These are phyloP conservation scores for Euphrasia confusa DNA, from an alignment of 257 asterid genomes.

Conservation along the genomic window DNA sequence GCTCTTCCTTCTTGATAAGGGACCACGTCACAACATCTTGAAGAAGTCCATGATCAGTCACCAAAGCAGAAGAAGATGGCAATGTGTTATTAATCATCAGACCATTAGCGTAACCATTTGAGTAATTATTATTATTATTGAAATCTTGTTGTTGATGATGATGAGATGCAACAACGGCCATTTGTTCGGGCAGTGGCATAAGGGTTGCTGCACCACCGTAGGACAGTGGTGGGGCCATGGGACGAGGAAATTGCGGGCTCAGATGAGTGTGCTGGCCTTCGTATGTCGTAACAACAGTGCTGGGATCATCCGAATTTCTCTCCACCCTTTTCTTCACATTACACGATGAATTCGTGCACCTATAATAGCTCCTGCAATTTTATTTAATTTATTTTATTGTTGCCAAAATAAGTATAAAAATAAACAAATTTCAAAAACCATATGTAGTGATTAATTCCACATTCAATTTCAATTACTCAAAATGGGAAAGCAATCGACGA, in stretches of 20 bases:
- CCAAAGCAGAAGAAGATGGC: constrained; percentile 22
- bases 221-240: not conserved
- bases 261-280: constrained; percentile 80
- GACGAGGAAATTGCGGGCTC: constrained; percentile 40
- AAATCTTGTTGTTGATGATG: constrained; percentile 9
- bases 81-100: not conserved
- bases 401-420: too few species aligned
- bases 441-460: too few species aligned
- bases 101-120: too few species aligned
- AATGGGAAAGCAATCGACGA: too few species aligned
- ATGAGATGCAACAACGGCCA: constrained; percentile 16
- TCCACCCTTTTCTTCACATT: constrained; percentile 82
- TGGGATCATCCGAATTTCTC: constrained; percentile 51
- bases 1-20: constrained; percentile 28
- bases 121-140: constrained; percentile 12
- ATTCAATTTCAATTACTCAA: too few species aligned
- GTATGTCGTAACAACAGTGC: constrained; percentile 62
- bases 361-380: constrained; percentile 66
- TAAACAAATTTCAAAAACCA: too few species aligned
- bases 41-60: constrained; percentile 43
- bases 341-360: constrained; percentile 69
- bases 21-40: constrained; percentile 56
- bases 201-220: not conserved
- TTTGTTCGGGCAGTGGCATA: not conserved
- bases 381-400: too few species aligned